Conservation (phyloP, 257 asterid species). For the Eucommia ulmoides region DNA sequence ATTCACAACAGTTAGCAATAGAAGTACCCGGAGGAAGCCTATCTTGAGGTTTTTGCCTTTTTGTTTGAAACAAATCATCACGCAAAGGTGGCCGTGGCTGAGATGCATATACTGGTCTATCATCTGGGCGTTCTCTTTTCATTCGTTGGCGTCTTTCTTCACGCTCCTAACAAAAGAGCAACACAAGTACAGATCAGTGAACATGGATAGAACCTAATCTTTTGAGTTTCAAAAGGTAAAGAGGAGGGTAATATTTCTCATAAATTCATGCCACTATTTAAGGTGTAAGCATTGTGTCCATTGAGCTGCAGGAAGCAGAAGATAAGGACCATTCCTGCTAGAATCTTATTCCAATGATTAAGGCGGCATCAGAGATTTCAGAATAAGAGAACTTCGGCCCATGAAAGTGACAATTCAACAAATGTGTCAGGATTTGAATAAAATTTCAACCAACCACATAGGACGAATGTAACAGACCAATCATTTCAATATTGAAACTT, state of each 20-base stretch:
- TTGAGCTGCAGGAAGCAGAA: background rate
- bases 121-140: conserved; percentile 59
- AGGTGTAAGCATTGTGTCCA: background rate
- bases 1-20: conserved; percentile 4
- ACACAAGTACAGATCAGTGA: background rate
- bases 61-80: conserved; percentile 45
- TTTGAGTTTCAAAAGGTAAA: background rate
- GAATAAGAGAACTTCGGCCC: no score
- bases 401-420: no score
- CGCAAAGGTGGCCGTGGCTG: conserved; percentile 35
- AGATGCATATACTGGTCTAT: conserved; percentile 42
- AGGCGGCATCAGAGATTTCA: no score
- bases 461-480: no score
- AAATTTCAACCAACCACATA: no score
- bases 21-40: conserved; percentile 81
- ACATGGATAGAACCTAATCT: background rate
- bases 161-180: conserved; percentile 56
- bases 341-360: background rate
- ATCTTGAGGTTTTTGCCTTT: conserved; percentile 48
- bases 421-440: no score
- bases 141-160: conserved; percentile 72
- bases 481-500: no score
- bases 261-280: no score
- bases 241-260: no score
- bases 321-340: background rate